Percentiles rank a stretch among this genome's conserved stretches.
Conservation (phyloP, 805 yeast genomes). For the Candida arabinofermentans region DNA sequence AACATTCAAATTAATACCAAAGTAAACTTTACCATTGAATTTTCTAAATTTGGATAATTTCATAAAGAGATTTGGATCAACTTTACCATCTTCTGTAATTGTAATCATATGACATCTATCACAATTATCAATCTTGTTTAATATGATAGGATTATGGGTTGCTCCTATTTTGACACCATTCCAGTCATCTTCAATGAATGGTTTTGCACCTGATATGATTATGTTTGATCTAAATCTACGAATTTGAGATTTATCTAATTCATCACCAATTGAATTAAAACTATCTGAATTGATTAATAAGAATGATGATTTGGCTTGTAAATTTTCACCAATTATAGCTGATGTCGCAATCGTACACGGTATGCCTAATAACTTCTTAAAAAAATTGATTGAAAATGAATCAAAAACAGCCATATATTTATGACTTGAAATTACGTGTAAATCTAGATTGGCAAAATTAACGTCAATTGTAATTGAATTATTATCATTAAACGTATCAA, state of each 20-base stretch:
- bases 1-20: conserved; percentile 32
- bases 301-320: conserved; percentile 37
- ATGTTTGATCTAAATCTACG: conserved; percentile 37
- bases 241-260: conserved; percentile 10
- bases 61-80: conserved; percentile 31
- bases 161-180: conserved; percentile 12
- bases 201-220: conserved; percentile 22
- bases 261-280: conserved; percentile 15
- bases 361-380: conserved; percentile 26
- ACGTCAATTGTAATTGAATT: conserved; percentile 1
- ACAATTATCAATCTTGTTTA: conserved; percentile 30
- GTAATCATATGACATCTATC: conserved; percentile 45
- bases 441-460: neutral
- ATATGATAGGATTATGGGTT: conserved; percentile 3
- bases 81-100: conserved; percentile 34
- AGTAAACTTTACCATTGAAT: conserved; percentile 34
- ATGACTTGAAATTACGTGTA: conserved; percentile 3
- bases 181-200: conserved; percentile 41
- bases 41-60: conserved; percentile 33
- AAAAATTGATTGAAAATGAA: conserved; percentile 23
- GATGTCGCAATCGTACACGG: conserved; percentile 34
- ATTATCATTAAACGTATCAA: conserved; percentile 3
- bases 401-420: conserved; percentile 12
- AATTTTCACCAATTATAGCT: conserved; percentile 6
- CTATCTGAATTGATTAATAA: conserved; percentile 33